Conservation (phyloP, 306 rosid species). For the Luffa aegyptiaca region DNA sequence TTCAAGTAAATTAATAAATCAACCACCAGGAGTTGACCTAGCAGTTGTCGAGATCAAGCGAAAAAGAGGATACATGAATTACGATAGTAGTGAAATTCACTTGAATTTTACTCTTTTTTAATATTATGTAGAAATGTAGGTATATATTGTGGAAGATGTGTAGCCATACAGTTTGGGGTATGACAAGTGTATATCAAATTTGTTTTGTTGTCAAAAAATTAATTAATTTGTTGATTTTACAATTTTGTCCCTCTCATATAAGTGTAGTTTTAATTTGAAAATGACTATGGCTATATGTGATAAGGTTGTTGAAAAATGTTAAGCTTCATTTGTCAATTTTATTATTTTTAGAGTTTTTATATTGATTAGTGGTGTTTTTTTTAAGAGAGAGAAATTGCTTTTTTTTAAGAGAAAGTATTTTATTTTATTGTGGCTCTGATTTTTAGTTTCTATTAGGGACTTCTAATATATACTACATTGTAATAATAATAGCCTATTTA, state of each 20-base stretch:
- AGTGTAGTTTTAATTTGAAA: background rate
- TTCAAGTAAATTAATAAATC: background rate
- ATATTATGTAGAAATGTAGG: background rate
- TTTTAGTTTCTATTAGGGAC: too few species aligned
- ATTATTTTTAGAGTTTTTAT: background rate
- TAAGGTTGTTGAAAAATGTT: slow-evolving; percentile 1
- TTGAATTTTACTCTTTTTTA: background rate
- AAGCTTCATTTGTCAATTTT: background rate
- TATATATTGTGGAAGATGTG: background rate
- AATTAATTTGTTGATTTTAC: background rate
- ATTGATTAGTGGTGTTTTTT: background rate
- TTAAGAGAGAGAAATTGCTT: background rate
- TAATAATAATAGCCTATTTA: background rate
- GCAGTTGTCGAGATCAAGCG: too few species aligned
- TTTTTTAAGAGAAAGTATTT: background rate
- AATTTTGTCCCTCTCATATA: background rate
- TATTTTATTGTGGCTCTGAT: background rate
- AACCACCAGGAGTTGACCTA: background rate
- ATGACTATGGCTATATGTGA: background rate
- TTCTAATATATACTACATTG: too few species aligned
- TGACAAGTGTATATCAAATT: background rate
- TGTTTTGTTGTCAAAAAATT: background rate
- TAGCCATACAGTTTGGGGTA: background rate
- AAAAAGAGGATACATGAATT: too few species aligned
- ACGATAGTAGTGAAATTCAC: background rate